Evolutionary conservation across 179 eudicot genomes (phyloP), one percentile per base, ranked within the genome.

Genomic region (Camellia oleifera): DNA sequence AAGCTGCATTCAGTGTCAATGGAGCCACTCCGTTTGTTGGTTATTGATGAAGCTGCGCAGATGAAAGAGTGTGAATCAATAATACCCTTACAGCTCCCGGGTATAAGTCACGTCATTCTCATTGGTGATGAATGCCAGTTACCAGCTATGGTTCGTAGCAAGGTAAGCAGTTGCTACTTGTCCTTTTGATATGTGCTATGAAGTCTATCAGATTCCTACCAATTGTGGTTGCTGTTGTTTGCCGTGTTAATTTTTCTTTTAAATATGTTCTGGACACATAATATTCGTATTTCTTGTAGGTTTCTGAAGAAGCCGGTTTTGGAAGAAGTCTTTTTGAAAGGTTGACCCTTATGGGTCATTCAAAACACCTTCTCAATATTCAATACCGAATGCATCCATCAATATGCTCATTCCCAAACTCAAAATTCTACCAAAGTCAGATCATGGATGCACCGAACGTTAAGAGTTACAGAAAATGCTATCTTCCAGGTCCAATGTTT

Each of bases 371-470:
- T 17, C 82, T 90, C 10, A 84, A 89, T 67, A 64, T 82, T 10
- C 93, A 90, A 63, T 90, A 87, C 81, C 67, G 92, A 61, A 90
- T 90, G 93, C 92, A 89, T 81, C 93, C 93, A 14, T 79, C 82
- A n/a, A 90, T 90, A 7, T 89, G 93, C 68, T 65, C 76, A 0
- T 89, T 90, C 77, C 93, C 93, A 60, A 90, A 89, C 77, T 13
- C 80, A 0, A 79, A 67, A 66, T 89, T 89, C 81, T 90, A 90
- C 72, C 76, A 10, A 18, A 81, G 83, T 15, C 83, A 77, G 54
- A 82, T 90, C 18, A 46, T 82, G 81, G 90, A 90, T 83, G 83
- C 87, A 10, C 86, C 84, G 0, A 79, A 58, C 75, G 93, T 89
- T 5, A 64, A 54, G 76, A 64, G 26, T n/a, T 86, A 86, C 50